Base-by-base conservation (phyloP, 2,329 filamentous ascomycete genomes). In the Chlorencoelia australis region DNA sequence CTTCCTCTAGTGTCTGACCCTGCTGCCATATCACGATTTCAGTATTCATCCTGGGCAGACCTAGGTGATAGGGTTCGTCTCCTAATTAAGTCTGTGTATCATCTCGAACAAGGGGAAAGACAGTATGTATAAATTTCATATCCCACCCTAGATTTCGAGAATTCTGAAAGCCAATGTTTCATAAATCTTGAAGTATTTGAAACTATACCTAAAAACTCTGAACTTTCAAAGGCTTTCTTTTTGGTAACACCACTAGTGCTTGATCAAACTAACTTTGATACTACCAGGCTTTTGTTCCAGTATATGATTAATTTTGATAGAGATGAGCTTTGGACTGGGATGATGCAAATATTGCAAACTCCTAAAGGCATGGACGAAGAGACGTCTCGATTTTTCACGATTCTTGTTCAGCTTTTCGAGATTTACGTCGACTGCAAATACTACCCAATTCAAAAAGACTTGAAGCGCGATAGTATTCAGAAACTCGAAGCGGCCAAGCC, bases 31-130 rank as follows among this genome's bases (percentile, higher is more conserved):
- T 42, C 48, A 7, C 39, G 37, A 27, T 48, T 40, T 30, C 34
- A 36, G 2, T 45, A 43, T 31, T 21, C 36, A 6, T 30, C 28
- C 13, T 56, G 48, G 50, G 33, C 38, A 21, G 41, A 42, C 7
- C 20, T 40, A 13, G 13, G 21, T n/a, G 50, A 56, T 33, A 40
- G 37, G 8, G 59, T 62, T 25, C 58, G 64, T 5, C 48, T 67
- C 1, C 43, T 70, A 15, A 60, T 67, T 32, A 64, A 66, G 34
- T 43, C 61, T 2, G 30, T 38, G 5, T 18, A 34, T n/a, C n/a
- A n/a, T n/a, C n/a, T n/a, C n/a, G n/a, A n/a, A n/a, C n/a, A n/a
- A n/a, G n/a, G n/a, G n/a, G n/a, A n/a, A n/a, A n/a, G n/a, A n/a
- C n/a, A n/a, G n/a, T n/a, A n/a, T n/a, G n/a, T n/a, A n/a, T n/a